phyloP scores from a whole-genome alignment of 1,139 yeast species.

The Zygotorulaspora mrakii region DNA sequence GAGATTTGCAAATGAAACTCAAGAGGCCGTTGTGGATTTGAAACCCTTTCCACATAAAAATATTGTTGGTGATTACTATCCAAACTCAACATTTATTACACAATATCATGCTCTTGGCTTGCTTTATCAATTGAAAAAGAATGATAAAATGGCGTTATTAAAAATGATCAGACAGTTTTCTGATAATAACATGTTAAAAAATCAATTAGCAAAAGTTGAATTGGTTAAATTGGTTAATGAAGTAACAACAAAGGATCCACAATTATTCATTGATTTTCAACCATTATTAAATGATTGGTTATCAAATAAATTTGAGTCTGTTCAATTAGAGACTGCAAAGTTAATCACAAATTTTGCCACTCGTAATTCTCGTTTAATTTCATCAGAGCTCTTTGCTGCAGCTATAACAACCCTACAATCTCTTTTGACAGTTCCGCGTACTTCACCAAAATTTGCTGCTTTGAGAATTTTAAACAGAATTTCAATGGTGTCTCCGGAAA shows the following conservation, averaged over 20 bases:
- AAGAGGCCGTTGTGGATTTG: conserved; percentile 71
- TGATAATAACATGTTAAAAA: conserved; percentile 57
- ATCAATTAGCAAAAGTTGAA: conserved; percentile 77
- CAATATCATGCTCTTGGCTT: conserved; percentile 96
- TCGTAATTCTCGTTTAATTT: conserved; percentile 42
- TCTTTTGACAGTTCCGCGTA: conserved; percentile 82
- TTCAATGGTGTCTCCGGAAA: conserved; percentile 78
- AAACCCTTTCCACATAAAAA: conserved; percentile 58
- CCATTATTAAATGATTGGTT: conserved; percentile 68
- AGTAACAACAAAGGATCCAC: conserved; percentile 45
- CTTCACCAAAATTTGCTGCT: conserved; percentile 88
- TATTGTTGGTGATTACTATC: conserved; percentile 40
- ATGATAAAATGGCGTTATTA: conserved; percentile 90
- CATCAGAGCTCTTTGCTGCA: conserved; percentile 57
- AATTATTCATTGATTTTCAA: conserved; percentile 43
- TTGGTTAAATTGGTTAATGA: conserved; percentile 78
- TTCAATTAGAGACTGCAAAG: conserved; percentile 91
- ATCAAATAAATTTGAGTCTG: conserved; percentile 82
- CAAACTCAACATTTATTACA: conserved; percentile 72
- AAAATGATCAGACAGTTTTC: conserved; percentile 81
- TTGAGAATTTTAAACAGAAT: conserved; percentile 83
- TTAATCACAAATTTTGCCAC: conserved; percentile 59
- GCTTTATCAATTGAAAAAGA: conserved; percentile 80
- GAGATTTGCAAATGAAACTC: conserved; percentile 90
- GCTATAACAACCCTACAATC: conserved; percentile 73